Evolutionary conservation across 2,329 filamentous ascomycete species (phyloP), one percentile per base, ranked within the genome.

Genomic region (Arachnomyces sp.): DNA sequence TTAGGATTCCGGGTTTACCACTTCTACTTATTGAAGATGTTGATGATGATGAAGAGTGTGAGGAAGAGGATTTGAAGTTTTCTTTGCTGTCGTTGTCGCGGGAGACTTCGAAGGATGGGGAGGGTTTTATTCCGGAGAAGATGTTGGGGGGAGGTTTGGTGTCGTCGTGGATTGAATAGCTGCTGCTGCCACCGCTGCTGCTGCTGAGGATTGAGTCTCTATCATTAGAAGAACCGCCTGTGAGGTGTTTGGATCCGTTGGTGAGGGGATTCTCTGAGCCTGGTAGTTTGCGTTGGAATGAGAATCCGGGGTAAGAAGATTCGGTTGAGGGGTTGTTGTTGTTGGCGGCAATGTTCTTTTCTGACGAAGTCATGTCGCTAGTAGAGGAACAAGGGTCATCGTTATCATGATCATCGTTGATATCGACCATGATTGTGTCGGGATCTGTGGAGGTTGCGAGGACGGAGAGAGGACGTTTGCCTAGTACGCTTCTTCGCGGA

Each of bases 381-480:
- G 32, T 28, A 13, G 39, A 42, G 39, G 34, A 13, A 17, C 36
- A 30, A 14, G 41, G 31, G 33, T 9, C 28, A 28, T 42, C 39
- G 15, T 57, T 52, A 7, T 41, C 39, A 7, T 57, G 50, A n/a
- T 46, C 42, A n/a, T 56, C 51, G 14, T 58, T 55, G 17, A 49
- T 44, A 25, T 60, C 54, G 25, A 50, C 44, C 50, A 59, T 54
- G 9, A 55, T 51, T n/a, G 50, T 43, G 18, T 62, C 59, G 18
- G 49, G 45, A 28, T 67, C 65, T 16, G 55, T 46, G 2, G 60
- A 46, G 5, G 55, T 52, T 11, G 63, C 53, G 11, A 68, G 53
- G 15, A 67, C 63, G 15, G 66, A 63, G 12, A 71, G 54, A 0
- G 68, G 65, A 1, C 67, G 57, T 50, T 71, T 71, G 3, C 59